Base-by-base conservation (phyloP, 805 yeast species). In the Candida maltosa region DNA sequence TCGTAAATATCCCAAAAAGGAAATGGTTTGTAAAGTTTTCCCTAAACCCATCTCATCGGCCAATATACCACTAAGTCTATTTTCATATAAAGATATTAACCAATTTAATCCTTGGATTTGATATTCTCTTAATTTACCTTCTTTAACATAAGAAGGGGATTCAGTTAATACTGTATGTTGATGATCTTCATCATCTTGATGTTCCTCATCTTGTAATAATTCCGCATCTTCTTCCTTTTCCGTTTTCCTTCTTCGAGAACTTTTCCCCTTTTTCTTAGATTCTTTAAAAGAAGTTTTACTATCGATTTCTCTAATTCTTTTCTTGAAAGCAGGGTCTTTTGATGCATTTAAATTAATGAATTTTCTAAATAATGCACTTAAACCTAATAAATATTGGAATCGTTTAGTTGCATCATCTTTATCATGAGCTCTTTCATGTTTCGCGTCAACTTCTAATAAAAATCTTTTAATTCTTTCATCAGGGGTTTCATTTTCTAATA, bases 31-130 rank as follows among this genome's bases (percentile, higher is more conserved):
- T 38, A 93, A 66, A 4, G 98, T 91, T 60, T 91, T 91, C 38
- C 98, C 98, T 26, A 91, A 70, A 3, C 98, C 98, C 98, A 93
- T 91, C 58, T 91, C 98, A 62, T 91, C 98, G 9, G 98, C 98
- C 32, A 91, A 65, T 30, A 91, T 93, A 15, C 98, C 98, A 7
- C 95, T 83, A 29, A 91, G 71, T 48, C 83, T 76, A 58, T 91
- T 87, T 47, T 89, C 96, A 56, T 88, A 86, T 23, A 91, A 62
- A 1, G 94, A 79, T 14, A 91, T 82, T 52, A 91, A 70, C 98
- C 98, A 91, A 60, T 93, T 93, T 34, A 91, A 72, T 33, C 98
- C 98, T 54, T 88, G 96, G 19, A 91, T 69, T 63, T 91, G 98
- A 56, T 93, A 91, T 52, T 87, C 95, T 48, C 98, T 74, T 48